phyloP scores from a whole-genome alignment of 83 land plant genomes.

The Picea abies region DNA sequence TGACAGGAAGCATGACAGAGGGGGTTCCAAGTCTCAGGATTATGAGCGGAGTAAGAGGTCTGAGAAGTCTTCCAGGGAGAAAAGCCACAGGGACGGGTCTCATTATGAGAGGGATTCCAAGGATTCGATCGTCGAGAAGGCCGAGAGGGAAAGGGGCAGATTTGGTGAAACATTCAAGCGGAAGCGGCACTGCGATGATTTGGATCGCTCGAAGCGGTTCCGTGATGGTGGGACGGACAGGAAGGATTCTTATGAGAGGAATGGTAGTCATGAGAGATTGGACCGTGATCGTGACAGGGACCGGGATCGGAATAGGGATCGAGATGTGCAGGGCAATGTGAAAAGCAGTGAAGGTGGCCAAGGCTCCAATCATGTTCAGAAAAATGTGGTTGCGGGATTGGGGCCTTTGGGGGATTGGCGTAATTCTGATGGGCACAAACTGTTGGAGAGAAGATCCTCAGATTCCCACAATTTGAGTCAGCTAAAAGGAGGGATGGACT shows the following conservation, averaged over 20 bases:
- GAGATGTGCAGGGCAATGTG: constrained; percentile 8
- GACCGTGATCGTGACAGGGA: not conserved
- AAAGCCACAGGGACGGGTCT: constrained; percentile 4
- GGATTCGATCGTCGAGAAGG: constrained; percentile 2
- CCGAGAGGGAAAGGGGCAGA: not conserved
- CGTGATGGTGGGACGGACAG: constrained; percentile 1
- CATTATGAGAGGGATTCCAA: not conserved
- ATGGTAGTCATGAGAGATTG: constrained; percentile 9
- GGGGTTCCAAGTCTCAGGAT: constrained; percentile 6
- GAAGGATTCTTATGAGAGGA: constrained; percentile 11
- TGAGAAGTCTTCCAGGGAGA: constrained; percentile 13
- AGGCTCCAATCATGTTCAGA: not conserved
- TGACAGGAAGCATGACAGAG: not conserved
- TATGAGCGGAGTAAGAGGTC: not conserved
- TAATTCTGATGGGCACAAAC: constrained; percentile 1
- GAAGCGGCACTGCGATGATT: constrained; percentile 3
- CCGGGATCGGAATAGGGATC: not conserved
- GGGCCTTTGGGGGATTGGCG: not conserved
- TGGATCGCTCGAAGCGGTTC: not conserved
- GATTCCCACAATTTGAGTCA: constrained; percentile 15
- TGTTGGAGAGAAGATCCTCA: constrained; percentile 1
- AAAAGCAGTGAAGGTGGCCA: not conserved
- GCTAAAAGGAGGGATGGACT: not conserved
- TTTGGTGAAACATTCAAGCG: constrained; percentile 13
- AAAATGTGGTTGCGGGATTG: not conserved